A percentile compares a stretch with the other conserved stretches of the same genome.
These are phyloP conservation scores for Colletotrichum echinochloae DNA, from an alignment of 2,329 filamentous ascomycete species.

Conservation along the genomic window DNA sequence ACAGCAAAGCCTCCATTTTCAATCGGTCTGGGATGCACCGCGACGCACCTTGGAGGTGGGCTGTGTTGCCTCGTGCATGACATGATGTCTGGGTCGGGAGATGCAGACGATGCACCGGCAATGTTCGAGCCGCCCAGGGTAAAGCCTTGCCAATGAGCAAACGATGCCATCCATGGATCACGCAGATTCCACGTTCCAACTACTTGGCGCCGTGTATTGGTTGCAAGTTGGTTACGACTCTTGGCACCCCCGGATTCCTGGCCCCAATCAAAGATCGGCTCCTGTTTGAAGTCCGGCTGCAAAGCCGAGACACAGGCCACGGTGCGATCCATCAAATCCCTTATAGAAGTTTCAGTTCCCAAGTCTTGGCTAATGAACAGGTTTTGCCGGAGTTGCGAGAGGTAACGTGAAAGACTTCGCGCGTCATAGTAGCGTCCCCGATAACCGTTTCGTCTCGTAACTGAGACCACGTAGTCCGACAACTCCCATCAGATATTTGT, in stretches of 20 bases:
- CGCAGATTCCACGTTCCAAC: constrained; percentile 22
- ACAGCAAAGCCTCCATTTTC: neutral
- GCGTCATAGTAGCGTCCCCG: constrained; percentile 14
- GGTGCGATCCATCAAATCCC: constrained; percentile 4
- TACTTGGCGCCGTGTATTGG: constrained; percentile 6
- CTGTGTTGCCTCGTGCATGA: constrained; percentile 22
- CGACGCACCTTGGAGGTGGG: constrained; percentile 21
- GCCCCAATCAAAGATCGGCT: constrained; percentile 14
- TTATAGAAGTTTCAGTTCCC: constrained; percentile 10
- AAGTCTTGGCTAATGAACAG: constrained; percentile 6
- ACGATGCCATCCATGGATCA: neutral
- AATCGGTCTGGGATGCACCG: constrained; percentile 17
- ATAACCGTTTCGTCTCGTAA: constrained; percentile 7
- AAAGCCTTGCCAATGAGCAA: constrained; percentile 2
- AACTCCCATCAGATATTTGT: neutral
- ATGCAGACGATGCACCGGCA: constrained; percentile 10
- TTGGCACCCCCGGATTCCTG: constrained; percentile 31
- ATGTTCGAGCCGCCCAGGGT: constrained; percentile 19
- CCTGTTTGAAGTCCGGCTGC: constrained; percentile 19
- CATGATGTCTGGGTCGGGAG: constrained; percentile 22
- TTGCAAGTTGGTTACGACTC: constrained; percentile 27
- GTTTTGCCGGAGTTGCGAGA: constrained; percentile 22
- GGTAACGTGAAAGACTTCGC: constrained; percentile 6
- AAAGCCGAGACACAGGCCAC: constrained; percentile 19
- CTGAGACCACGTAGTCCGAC: constrained; percentile 4